Percentiles rank a stretch among this genome's conserved stretches.
phyloP scores from a whole-genome alignment of 495 filamentous ascomycete species.

The Neurospora sp. region DNA sequence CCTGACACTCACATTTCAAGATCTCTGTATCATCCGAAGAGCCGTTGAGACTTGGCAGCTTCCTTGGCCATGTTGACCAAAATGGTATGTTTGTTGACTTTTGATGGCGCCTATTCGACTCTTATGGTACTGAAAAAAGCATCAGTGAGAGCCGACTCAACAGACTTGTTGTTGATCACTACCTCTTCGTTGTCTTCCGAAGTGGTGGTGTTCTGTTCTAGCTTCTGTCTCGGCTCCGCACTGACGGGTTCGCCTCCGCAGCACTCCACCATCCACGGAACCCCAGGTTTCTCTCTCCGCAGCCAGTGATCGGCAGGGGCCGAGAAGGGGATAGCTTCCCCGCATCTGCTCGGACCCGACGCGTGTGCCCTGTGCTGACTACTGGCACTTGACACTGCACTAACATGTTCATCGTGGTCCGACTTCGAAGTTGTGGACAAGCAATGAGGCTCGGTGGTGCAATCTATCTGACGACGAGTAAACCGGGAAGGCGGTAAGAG shows the following conservation, averaged over 20 bases:
- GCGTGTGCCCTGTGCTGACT: not conserved
- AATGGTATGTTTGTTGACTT: not conserved
- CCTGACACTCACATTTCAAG: not conserved
- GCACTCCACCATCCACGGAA: not conserved
- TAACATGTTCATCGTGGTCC: not conserved
- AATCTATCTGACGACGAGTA: not conserved
- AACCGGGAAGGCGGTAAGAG: constrained; percentile 12
- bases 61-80: not conserved
- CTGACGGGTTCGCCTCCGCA: not conserved
- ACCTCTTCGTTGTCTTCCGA: not conserved
- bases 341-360: not conserved
- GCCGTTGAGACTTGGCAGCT: not conserved
- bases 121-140: not conserved
- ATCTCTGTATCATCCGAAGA: not conserved
- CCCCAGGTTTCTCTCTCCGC: not conserved
- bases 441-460: not conserved
- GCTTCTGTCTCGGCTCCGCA: not conserved
- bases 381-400: not conserved
- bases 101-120: not conserved
- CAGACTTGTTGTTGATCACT: not conserved
- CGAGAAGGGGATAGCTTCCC: not conserved
- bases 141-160: not conserved
- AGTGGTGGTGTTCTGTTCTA: not conserved
- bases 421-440: not conserved
- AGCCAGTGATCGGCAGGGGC: not conserved